Evolutionary conservation across 2,329 filamentous ascomycete species (phyloP), one percentile per base, ranked within the genome.

Genomic region (Colletotrichum chlorophyti): DNA sequence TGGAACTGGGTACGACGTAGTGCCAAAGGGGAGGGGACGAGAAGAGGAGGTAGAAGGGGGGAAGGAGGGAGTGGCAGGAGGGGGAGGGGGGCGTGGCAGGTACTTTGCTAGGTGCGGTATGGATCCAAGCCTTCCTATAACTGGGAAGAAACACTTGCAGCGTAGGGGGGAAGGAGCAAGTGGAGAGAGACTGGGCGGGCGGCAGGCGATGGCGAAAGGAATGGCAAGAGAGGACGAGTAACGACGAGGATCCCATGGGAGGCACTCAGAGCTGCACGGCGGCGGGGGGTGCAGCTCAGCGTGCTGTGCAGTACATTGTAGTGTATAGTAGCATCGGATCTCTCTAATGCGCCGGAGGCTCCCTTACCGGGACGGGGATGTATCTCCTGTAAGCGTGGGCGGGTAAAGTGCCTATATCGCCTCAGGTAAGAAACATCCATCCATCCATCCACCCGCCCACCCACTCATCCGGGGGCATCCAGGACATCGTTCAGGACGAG

Each of bases 271-370:
- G 35, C 46, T 53, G 54, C 54, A 53, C 49, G 41, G 32, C 27
- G 29, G 51, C 50, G 50, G 50, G 55, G 51, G 54, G n/a, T n/a
- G n/a, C 48, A 41, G 26, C n/a, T 29, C 49, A 53, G 23, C 34
- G 38, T 23, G 19, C 35, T 42, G 24, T 45, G 40, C 55, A 54
- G 21, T 31, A 31, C 49, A 35, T 15, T 40, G 49, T 21, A 15
- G 29, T 26, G 19, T 43, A 19, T 26, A 42, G 55, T 55, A 55
- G 42, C 43, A 59, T 55, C 50, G 55, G 55, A 59, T 59, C 55
- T 43, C 50, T 50, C 50, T 43, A 26, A 42, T 49, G 42, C 42
- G 19, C 42, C 19, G 27, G 31, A 19, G 32, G 32, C 48, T 53
- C 23, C 42, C 17, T 53, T n/a, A n/a, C n/a, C n/a, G n/a, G n/a